Percentiles rank a stretch among this genome's conserved stretches.
phyloP scores from a whole-genome alignment of 2,329 filamentous ascomycete species.

The Colletotrichum theobromicola region DNA sequence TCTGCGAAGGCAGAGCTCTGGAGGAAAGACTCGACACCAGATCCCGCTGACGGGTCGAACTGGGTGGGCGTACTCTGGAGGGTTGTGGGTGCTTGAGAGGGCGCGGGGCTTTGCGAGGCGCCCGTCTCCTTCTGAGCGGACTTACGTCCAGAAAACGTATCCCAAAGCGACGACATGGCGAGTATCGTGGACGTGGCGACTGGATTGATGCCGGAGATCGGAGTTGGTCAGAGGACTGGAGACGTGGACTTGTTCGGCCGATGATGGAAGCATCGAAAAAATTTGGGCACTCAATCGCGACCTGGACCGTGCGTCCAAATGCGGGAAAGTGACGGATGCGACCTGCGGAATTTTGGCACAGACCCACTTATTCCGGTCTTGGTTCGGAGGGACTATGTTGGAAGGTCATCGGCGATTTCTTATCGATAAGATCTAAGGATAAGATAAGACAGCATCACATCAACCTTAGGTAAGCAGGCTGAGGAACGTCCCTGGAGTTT shows the following conservation, averaged over 20 bases:
- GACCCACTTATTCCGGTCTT: constrained; percentile 10
- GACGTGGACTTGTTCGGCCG: constrained; percentile 12
- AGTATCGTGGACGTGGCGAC: constrained; percentile 8
- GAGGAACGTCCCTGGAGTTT: background rate
- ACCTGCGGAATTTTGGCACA: background rate
- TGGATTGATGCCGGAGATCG: constrained; percentile 12
- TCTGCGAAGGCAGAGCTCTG: constrained; percentile 79
- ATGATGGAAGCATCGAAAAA: constrained; percentile 25
- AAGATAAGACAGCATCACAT: background rate
- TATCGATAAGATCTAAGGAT: background rate
- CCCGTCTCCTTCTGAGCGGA: constrained; percentile 41
- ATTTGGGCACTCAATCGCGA: constrained; percentile 24
- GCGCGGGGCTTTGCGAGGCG: constrained; percentile 30
- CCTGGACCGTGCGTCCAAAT: constrained; percentile 21
- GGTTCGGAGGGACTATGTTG: background rate
- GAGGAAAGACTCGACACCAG: constrained; percentile 88
- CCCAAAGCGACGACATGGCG: constrained; percentile 65
- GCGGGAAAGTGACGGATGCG: constrained; percentile 9
- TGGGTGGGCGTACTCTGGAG: constrained; percentile 58
- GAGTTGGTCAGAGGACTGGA: constrained; percentile 3
- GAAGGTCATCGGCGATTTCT: background rate
- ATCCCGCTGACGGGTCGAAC: constrained; percentile 75
- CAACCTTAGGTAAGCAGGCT: background rate
- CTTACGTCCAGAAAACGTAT: constrained; percentile 66
- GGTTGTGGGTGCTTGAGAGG: constrained; percentile 50